Base-by-base conservation (phyloP, 768 basidiomycete genomes). In the Podaxis pistillaris region DNA sequence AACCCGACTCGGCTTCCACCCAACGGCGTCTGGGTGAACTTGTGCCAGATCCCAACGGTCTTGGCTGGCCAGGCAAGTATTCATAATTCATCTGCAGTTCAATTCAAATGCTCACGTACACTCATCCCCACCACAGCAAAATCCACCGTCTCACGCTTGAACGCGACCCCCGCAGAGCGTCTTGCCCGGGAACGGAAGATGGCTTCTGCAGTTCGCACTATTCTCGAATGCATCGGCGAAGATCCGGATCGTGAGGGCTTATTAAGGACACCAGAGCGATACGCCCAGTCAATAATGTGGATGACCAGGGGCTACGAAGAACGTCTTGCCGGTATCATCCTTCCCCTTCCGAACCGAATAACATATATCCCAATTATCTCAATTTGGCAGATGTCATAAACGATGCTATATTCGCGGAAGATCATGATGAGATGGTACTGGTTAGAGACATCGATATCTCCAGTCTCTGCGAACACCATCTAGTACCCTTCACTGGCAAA, bases 231-330 rank as follows among this genome's bases (percentile, higher is more conserved):
- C 74, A 96, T 99, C 64, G 97, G 97, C 62, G 97, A 99, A 77
- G 97, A 98, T 78, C 97, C 97, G 4, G 87, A 93, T 73, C 85
- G 97, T 38, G 96, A 98, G 72, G 97, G 97, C 17, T 81, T 99
- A 22, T 77, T 89, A 58, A 86, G 88, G 70, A 99, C 97, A 1
- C 97, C 97, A 26, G 93, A 96, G 68, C 84, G 97, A 41, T 99
- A 97, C 75, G 95, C 96, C 24, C 93, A 98, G 76, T 94, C 97
- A 28, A 80, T 99, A 58, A 86, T 99, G 82, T 98, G 94, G 94
- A 97, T 98, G 96, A 98, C 97, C 37, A 88, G 90, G 72, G 97
- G 97, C 9, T 99, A 99, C 76, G 97, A 98, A 73, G 96, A 98
- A 73, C 86, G 93, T 66, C 77, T 99, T 67, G 86, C 89, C 76